These are phyloP conservation scores for Elaeagnus macrophylla DNA, from an alignment of 306 rosid species.

Conservation along the genomic window DNA sequence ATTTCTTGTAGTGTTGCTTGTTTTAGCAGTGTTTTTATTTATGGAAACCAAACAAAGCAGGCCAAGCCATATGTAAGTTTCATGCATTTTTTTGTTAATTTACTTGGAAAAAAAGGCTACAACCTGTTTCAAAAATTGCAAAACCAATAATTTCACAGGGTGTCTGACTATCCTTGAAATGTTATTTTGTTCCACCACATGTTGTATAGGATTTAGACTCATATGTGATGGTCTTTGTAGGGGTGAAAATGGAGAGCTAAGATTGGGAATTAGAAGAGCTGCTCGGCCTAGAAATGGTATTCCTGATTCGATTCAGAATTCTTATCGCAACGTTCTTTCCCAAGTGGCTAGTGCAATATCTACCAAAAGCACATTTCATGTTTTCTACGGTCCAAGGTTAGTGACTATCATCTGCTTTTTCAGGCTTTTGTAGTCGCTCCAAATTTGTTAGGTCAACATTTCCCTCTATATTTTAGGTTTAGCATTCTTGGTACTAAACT, in stretches of 20 bases:
- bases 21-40: no score
- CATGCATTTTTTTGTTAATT: no score
- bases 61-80: no score
- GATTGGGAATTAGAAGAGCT: slow-evolving; percentile 91
- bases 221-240: slow-evolving; percentile 33
- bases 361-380: slow-evolving; percentile 75
- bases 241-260: slow-evolving; percentile 90
- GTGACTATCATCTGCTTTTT: slow-evolving; percentile 11
- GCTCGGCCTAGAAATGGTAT: slow-evolving; percentile 78
- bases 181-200: not conserved
- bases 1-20: no score
- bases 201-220: not conserved
- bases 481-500: no score
- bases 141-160: no score
- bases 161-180: not conserved
- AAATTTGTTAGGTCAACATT: not conserved
- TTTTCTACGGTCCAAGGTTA: slow-evolving; percentile 92
- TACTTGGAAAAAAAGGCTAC: no score
- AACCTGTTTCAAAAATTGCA: no score
- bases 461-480: no score
- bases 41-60: no score
- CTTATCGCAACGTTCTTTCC: slow-evolving; percentile 54
- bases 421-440: not conserved
- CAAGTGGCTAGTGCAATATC: slow-evolving; percentile 76
- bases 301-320: slow-evolving; percentile 72